Base-by-base conservation (phyloP, 2,329 filamentous ascomycete species). In the Aspergillus cejpii region DNA sequence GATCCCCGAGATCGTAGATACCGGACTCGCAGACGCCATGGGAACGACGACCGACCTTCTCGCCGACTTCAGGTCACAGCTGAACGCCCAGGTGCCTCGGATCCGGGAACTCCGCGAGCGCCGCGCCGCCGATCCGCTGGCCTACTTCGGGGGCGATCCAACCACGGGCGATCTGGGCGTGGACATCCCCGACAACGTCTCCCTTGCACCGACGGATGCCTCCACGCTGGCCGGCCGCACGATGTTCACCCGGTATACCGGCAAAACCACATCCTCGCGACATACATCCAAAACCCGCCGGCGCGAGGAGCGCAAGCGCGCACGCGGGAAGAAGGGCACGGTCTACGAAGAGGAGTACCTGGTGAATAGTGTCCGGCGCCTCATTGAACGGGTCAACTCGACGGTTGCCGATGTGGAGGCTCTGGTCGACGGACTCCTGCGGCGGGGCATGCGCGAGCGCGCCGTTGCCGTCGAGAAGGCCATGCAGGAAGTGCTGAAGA, bases 271-370 rank as follows among this genome's bases (percentile, higher is more conserved):
- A 50, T 87, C 15, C 76, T 81, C 1, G 39, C 78, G 89, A 10
- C 85, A 85, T 47, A 95, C 88, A 31, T 85, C 81, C 61, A 94
- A 92, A 74, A 96, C 94, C 62, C 81, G 89, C 41, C 77, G 84
- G 19, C 78, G 89, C 15, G 92, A 98, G 67, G 92, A 98, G 74
- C 82, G 94, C 65, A 98, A 98, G 77, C 81, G 91, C 12, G 92
- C 92, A 0, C 76, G 88, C 6, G 92, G 92, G 19, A 91, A 95
- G 65, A 97, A 97, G 73, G 92, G 92, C 8, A 95, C 87, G 12
- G 87, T 98, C 4, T 98, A 98, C 66, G 92, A 98, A 66, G 91
- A 97, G 62, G 92, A 97, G 67, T 98, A 98, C 65, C 78, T 98
- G 4, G 83, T 95, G 47, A 92, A 90, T 64, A 91, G 84, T 55